phyloP scores from a whole-genome alignment of 2,329 filamentous ascomycete species.

The Aspergillus unguis region DNA sequence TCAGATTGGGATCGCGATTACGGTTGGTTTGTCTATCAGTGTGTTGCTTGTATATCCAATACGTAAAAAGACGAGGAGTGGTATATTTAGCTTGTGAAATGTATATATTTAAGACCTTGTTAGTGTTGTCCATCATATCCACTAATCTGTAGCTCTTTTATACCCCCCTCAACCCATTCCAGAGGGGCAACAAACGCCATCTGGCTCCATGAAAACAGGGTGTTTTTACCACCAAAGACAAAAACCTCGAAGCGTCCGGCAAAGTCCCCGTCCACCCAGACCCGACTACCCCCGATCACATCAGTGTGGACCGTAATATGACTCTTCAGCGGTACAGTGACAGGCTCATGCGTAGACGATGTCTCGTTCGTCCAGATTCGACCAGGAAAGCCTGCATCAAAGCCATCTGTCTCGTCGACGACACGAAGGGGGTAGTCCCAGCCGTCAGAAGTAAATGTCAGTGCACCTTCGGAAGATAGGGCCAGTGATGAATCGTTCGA shows the following conservation, averaged over 20 bases:
- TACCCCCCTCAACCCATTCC: conserved; percentile 23
- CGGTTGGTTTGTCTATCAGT: conserved; percentile 45
- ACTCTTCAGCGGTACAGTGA: conserved; percentile 34
- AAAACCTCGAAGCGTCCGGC: conserved; percentile 54
- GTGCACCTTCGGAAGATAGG: conserved; percentile 32
- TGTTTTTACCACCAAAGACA: conserved; percentile 53
- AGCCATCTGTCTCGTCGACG: conserved; percentile 42
- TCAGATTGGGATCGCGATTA: conserved; percentile 46
- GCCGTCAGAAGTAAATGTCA: conserved; percentile 46
- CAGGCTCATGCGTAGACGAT: conserved; percentile 44
- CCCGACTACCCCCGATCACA: conserved; percentile 46
- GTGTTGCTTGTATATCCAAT: conserved; percentile 46
- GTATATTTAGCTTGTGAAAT: conserved; percentile 29
- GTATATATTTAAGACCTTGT: neutral
- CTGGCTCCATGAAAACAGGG: conserved; percentile 53
- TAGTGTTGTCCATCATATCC: neutral
- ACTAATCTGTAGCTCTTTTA: neutral
- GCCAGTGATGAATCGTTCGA: conserved; percentile 45
- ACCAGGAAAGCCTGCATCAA: conserved; percentile 48
- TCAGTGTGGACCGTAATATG: conserved; percentile 34
- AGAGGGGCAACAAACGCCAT: conserved; percentile 56
- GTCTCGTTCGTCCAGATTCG: conserved; percentile 55
- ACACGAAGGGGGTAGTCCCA: conserved; percentile 50
- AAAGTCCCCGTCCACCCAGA: conserved; percentile 48
- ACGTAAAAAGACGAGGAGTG: conserved; percentile 42